Evolutionary conservation across 192 early-diverging fungal species (phyloP), one percentile per base, ranked within the genome.

Genomic region (Umbelopsis sp.): DNA sequence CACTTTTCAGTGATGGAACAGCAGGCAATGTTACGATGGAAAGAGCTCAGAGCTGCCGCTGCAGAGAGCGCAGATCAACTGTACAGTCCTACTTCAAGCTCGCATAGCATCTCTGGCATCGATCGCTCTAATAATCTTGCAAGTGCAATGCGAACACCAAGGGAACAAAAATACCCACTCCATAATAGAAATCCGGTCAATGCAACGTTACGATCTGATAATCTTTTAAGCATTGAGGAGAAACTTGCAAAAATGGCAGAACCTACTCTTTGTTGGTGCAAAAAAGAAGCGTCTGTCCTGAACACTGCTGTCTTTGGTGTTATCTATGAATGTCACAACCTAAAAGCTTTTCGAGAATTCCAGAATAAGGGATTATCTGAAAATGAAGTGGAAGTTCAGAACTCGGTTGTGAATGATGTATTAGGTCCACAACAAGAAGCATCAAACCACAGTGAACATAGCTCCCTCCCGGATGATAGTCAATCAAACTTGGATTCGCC

Each of bases 311-410:
- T 35, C 16, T 61, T 61, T 61, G 55, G 55, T 13, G 16, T 35
- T 18, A 61, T 61, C 55, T 61, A 61, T 12, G 55, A 61, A n/a
- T 61, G 55, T 16, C 55, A 61, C 18, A 61, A 61, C 33, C 33
- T 61, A 13, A 10, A 13, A 25, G 55, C 21, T 18, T 61, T 61
- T 35, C 55, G 55, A 5, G 11, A 12, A n/a, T 61, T 30, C 3
- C 27, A 61, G 35, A 13, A 0, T 25, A 2, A 8, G 2, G 11
- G 0, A 2, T 8, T 30, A 4, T 18, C 27, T 2, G 55, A 61
- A 11, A 61, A 16, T 16, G 18, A 15, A 18, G 2, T 35, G 5
- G 55, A 61, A 12, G 55, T 37, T 15, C 1, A n/a, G 15, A 12
- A 7, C 13, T 61, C 55, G 13, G 35, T 3, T 8, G 55, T 6